Base-by-base conservation (phyloP, 2,329 filamentous ascomycete genomes). In the Botrytis elliptica region DNA sequence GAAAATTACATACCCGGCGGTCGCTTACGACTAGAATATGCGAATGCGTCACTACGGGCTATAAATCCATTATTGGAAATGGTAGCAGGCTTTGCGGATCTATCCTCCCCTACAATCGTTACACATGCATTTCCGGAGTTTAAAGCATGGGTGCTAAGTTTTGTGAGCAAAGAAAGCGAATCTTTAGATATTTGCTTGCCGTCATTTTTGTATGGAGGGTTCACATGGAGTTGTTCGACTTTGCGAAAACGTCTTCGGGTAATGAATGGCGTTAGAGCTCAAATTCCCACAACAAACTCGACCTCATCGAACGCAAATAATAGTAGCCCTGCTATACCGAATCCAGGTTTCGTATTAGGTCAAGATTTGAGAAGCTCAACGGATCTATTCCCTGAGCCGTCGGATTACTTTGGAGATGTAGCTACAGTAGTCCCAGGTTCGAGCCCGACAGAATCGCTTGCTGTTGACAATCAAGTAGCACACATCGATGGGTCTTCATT, bases 151-250 rank as follows among this genome's bases (percentile, higher is more conserved):
- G 85, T 89, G 1, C 84, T 91, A 73, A 88, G 85, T 67, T 85
- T 86, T 44, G 83, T 86, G n/a, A 84, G 84, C 63, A 84, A 87
- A 49, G 84, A 85, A 29, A 84, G 85, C 33, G 86, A 89, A 64
- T 85, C 84, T 25, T 79, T 87, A 38, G 87, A 90, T 75, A 82
- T 87, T 8, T 85, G 83, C 76, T 81, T 86, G 68, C 87, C 85
- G 55, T 89, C 87, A 10, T 87, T 89, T 76, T 81, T 84, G 29
- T 94, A 91, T 79, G 91, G 87, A 3, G 90, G 89, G 5, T 84
- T 92, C 40, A 85, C 85, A 22, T 95, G 93, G 93, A 90, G 89
- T 4, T 90, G 87, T 75, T 91, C 88, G 40, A 93, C 92, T 0
- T 78, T 96, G 60, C 86, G 91, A 73, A 90, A 87, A 77, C 87